Base-by-base conservation (phyloP, 306 rosid species). In the Pachyrhizus erosus region DNA sequence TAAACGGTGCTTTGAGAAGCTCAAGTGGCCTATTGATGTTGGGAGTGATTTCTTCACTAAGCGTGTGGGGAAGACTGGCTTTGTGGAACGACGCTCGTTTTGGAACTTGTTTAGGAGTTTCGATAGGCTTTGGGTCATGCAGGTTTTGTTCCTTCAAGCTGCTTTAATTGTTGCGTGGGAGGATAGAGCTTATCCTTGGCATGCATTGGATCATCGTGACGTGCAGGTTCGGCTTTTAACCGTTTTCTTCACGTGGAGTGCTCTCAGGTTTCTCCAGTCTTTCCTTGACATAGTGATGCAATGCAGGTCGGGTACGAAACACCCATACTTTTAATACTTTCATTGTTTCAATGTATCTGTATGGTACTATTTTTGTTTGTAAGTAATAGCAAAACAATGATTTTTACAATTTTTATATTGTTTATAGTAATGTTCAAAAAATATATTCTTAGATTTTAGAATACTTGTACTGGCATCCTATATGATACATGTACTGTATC, bases 61-160 rank as follows among this genome's bases (percentile, higher is more conserved):
- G 66, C 91, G 89, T 33, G 91, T 89, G 43, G 94, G 94, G 2
- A 94, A 94, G 87, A 91, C 97, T 20, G 98, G 97, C 1, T 94
- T 89, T 82, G 97, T 92, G 23, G 98, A 94, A 84, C 90, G 87
- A 66, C 87, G 97, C 39, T 94, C 98, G 24, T 94, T 92, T 80
- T 92, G 96, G 98, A 92, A 94, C 87, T 74, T 94, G 82, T 90
- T 86, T 58, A 39, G 98, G 79, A 91, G 97, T 76, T 94, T 94
- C 4, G 93, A 94, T 68, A 80, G 94, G 84, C 90, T 94, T 5
- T 94, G 98, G 98, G 75, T 92, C 64, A 91, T 92, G 98, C 45
- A 92, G 65, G n/a, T 86, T 57, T 72, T 92, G 87, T 91, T 94
- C 75, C 90, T 94, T 21, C 98, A 94, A 78, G 97, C 86, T 0